phyloP scores from a whole-genome alignment of 1,284 basidiomycete species.

The Psilocybe mexicana region DNA sequence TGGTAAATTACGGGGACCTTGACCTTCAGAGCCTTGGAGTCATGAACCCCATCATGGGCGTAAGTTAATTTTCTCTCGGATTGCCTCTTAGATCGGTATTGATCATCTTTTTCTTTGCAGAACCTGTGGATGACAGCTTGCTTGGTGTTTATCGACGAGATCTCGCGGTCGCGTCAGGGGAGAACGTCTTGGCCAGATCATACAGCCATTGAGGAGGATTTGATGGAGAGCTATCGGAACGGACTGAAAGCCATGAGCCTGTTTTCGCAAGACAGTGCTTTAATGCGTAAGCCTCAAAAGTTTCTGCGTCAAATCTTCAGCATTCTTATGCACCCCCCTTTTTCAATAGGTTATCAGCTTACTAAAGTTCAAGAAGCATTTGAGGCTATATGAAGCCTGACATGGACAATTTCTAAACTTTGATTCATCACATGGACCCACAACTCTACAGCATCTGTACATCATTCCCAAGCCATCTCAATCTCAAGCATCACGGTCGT shows the following conservation, averaged over 20 bases:
- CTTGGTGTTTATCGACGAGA: slow-evolving; percentile 43
- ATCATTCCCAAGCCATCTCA: not conserved
- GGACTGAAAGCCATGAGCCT: slow-evolving; percentile 38
- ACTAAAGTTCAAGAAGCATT: slow-evolving; percentile 41
- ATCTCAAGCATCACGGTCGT: not conserved
- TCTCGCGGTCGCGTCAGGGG: slow-evolving; percentile 36
- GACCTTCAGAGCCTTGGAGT: slow-evolving; percentile 37
- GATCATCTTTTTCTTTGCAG: slow-evolving; percentile 23
- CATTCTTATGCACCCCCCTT: not conserved
- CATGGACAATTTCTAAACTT: slow-evolving; percentile 9
- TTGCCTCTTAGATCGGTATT: not conserved
- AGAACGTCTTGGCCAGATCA: slow-evolving; percentile 29
- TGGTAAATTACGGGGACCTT: slow-evolving; percentile 38
- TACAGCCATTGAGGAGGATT: slow-evolving; percentile 33
- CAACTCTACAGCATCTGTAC: not conserved
- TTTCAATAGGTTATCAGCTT: slow-evolving; percentile 37
- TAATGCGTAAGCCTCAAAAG: slow-evolving; percentile 36
- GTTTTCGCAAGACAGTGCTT: slow-evolving; percentile 39
- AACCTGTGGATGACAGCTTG: slow-evolving; percentile 44
- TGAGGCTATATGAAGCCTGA: slow-evolving; percentile 28
- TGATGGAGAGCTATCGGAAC: slow-evolving; percentile 36
- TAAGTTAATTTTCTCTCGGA: slow-evolving; percentile 29
- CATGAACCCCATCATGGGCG: slow-evolving; percentile 50
- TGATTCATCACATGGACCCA: slow-evolving; percentile 4
- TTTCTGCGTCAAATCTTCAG: slow-evolving; percentile 1